Conservation (phyloP, 1,139 yeast genomes). For the Lodderomyces orthopsilosis region DNA sequence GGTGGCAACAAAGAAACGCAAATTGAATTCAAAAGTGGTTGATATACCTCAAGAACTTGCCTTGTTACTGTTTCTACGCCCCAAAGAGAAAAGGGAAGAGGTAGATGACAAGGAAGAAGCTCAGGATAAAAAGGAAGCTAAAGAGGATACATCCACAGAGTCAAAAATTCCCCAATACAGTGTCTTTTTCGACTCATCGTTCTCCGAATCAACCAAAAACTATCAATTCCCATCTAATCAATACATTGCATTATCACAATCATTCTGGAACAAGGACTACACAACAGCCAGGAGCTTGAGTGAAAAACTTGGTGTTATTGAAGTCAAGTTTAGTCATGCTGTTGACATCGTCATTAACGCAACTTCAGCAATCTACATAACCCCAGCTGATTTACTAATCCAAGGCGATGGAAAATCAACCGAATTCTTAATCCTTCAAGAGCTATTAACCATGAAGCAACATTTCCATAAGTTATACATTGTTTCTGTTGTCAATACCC, state of each 20-base stretch:
- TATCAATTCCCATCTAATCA: conserved; percentile 6
- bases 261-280: conserved; percentile 9
- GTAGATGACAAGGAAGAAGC: neutral
- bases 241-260: conserved; percentile 10
- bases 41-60: conserved; percentile 11
- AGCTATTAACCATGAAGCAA: conserved; percentile 7
- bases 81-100: neutral
- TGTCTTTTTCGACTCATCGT: neutral
- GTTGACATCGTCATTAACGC: conserved; percentile 12
- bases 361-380: conserved; percentile 9
- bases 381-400: conserved; percentile 8
- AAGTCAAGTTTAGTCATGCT: conserved; percentile 7
- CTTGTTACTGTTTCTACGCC: conserved; percentile 10
- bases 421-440: conserved; percentile 8
- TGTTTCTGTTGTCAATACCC: conserved; percentile 4
- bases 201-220: neutral
- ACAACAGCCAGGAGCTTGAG: conserved; percentile 1
- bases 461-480: conserved; percentile 9
- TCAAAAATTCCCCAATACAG: neutral
- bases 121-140: neutral
- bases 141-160: neutral
- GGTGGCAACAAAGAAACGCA: conserved; percentile 6
- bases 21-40: conserved; percentile 1
- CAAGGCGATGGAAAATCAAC: conserved; percentile 8
- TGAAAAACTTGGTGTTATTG: conserved; percentile 6